Evolutionary conservation across 768 basidiomycete genomes (phyloP), one percentile per base, ranked within the genome.

Genomic region (Aureoboletus auriporus): DNA sequence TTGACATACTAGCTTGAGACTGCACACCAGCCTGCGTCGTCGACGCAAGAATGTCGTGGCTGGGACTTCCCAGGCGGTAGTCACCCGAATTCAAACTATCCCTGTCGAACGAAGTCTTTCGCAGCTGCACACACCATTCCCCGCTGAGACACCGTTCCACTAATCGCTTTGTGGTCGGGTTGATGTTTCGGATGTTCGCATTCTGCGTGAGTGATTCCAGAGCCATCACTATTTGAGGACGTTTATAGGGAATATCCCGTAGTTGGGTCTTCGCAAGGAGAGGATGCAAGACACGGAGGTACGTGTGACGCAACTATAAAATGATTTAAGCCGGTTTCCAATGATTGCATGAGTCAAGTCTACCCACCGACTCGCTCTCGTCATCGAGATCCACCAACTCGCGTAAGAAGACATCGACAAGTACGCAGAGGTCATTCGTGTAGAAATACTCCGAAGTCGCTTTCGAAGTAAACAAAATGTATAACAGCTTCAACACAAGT

Each of bases 351-450:
- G 17, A 42, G 9, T 13, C 26, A 46, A 35, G 30, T 42, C 36
- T 6, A 77, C 89, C 46, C 49, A 95, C 91, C 55, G 93, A 88
- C 72, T 97, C 93, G 50, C 84, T 86, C 30, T 96, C 93, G 50
- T 97, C 93, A 55, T 93, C 93, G 16, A 99, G 69, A 64, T 99
- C 87, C 12, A 82, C 80, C 42, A 99, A 71, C 64, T 97, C 95
- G 34, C 96, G 83, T n/a, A 99, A 75, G 60, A 99, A 97, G 1
- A 99, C 96, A 59, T 99, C 96, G 11, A 99, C 92, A 12, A 99
- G 75, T 4, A 99, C 96, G 57, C 91, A 81, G 29, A 99, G 75
- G 59, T 99, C 96, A 61, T 99, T 99, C 13, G 93, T 97, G 69
- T 96, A 99, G 62, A 99, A 98, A 65, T 92, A 98, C 65, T 98